Base-by-base conservation (phyloP, 495 filamentous ascomycete species). In the Durotheca rogersii region DNA sequence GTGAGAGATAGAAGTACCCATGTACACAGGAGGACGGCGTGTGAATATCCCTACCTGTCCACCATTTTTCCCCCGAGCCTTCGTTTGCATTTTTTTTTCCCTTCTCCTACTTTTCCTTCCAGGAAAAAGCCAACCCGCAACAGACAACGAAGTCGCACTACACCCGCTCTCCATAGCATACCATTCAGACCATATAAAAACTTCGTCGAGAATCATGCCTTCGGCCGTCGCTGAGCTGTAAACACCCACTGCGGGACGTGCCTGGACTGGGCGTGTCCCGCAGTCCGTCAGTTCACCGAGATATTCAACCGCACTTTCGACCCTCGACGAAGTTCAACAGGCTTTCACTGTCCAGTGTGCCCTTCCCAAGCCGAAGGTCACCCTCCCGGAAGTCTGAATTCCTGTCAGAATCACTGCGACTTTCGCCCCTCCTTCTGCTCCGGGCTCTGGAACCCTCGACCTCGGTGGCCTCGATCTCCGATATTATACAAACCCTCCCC, bases 221-320 rank as follows among this genome's bases (percentile, higher is more conserved):
- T 80, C 87, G 86, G 86, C 86, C 74, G 80, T 89, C 87, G 87
- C 83, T 89, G 87, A 86, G 87, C 88, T 94, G 86, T 94, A 88
- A 90, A 88, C 75, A 74, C 80, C 81, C 85, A 82, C 89, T 91
- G 85, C 82, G 83, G 84, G 77, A 77, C 73, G 64, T 77, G 76
- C 69, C 67, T 61, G 68, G 58, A 37, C 64, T 52, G 56, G 69
- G 61, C 69, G 63, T 73, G 74, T 76, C 75, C 69, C 76, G 80
- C 78, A 80, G 81, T 81, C 85, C 83, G 84, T 81, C 88, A 90
- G 88, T 86, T 75, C 87, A 82, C 75, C 88, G 87, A 88, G 80
- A 75, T 68, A 69, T 79, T 83, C 78, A 80, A 83, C 79, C 75
- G 72, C 78, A 74, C 74, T 74, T 70, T 77, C 44, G 50, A 74